Evolutionary conservation across 305 asterid species (phyloP).

Genomic region (Fraxinus floribunda): DNA sequence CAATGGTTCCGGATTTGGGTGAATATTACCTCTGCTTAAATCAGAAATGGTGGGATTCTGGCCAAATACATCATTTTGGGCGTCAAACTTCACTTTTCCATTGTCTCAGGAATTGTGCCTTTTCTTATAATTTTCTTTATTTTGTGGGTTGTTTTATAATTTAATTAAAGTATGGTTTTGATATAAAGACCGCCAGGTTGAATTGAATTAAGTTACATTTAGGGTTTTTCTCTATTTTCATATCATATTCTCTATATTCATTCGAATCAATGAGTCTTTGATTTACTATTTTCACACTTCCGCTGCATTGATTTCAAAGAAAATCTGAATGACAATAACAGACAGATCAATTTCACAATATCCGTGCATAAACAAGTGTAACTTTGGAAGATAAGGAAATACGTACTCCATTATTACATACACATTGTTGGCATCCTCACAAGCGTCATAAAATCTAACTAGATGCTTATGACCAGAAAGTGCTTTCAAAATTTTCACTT

Average conservation of each 20-base stretch:
- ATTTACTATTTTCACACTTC: background rate
- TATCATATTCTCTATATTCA: background rate
- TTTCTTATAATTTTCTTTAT: background rate
- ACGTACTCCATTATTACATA: conserved; percentile 97
- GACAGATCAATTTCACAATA: conserved; percentile 2
- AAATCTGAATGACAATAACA: background rate
- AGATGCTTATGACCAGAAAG: conserved; percentile 91
- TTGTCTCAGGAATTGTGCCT: background rate
- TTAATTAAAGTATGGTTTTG: background rate
- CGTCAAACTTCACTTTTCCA: background rate
- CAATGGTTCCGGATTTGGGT: background rate
- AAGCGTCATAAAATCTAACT: conserved; percentile 84
- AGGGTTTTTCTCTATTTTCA: background rate
- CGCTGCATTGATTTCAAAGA: background rate
- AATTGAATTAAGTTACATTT: background rate
- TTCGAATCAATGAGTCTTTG: background rate
- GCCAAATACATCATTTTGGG: background rate
- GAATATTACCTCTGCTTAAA: background rate
- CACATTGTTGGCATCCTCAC: conserved; percentile 90
- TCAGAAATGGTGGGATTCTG: background rate
- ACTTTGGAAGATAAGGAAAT: conserved; percentile 29
- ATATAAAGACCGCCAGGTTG: background rate
- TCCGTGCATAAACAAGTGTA: conserved; percentile 10
- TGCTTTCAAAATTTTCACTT: conserved; percentile 90
- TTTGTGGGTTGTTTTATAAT: background rate